A percentile compares a stretch with the other conserved stretches of the same genome.
phyloP scores from a whole-genome alignment of 75 land plant genomes.

The Azolla pinnata region DNA sequence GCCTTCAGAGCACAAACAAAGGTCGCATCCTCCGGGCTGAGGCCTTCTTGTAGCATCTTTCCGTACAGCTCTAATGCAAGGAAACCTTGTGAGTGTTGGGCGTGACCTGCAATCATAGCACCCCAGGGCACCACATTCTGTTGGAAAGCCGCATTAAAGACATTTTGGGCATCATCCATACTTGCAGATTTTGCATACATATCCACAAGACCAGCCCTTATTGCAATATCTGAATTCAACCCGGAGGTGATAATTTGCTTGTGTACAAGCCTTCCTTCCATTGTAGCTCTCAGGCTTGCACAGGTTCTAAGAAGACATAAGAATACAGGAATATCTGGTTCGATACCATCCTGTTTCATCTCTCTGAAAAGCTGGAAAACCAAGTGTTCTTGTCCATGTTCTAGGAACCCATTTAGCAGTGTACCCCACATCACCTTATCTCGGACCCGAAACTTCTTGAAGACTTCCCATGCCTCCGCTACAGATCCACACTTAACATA shows the following conservation, averaged over 20 bases:
- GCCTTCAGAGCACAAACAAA: slow-evolving; percentile 29
- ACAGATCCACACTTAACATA: slow-evolving; percentile 22
- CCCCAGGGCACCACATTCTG: slow-evolving; percentile 50
- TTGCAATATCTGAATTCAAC: slow-evolving; percentile 3
- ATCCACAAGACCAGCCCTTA: slow-evolving; percentile 4
- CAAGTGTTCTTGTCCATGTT: slow-evolving; percentile 12
- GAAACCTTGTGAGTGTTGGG: slow-evolving; percentile 19
- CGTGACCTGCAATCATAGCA: slow-evolving; percentile 36
- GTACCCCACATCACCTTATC: slow-evolving; percentile 13
- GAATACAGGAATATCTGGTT: slow-evolving; percentile 19
- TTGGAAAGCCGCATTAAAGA: background rate
- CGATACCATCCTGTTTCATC: slow-evolving; percentile 2
- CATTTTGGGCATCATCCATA: slow-evolving; percentile 8
- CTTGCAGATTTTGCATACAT: slow-evolving; percentile 13
- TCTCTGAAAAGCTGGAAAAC: background rate
- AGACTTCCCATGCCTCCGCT: slow-evolving; percentile 5
- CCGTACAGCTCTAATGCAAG: slow-evolving; percentile 39
- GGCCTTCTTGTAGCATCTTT: slow-evolving; percentile 34
- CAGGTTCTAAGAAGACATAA: slow-evolving; percentile 29
- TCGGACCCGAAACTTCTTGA: slow-evolving; percentile 9
- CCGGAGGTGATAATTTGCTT: background rate
- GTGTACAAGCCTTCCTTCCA: slow-evolving; percentile 11
- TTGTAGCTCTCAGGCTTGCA: slow-evolving; percentile 4
- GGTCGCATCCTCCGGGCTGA: slow-evolving; percentile 39
- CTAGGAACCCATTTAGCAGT: slow-evolving; percentile 12